A percentile compares a stretch with the other conserved stretches of the same genome.
phyloP scores from a whole-genome alignment of 306 rosid species.

The Fragaria ananassa region DNA sequence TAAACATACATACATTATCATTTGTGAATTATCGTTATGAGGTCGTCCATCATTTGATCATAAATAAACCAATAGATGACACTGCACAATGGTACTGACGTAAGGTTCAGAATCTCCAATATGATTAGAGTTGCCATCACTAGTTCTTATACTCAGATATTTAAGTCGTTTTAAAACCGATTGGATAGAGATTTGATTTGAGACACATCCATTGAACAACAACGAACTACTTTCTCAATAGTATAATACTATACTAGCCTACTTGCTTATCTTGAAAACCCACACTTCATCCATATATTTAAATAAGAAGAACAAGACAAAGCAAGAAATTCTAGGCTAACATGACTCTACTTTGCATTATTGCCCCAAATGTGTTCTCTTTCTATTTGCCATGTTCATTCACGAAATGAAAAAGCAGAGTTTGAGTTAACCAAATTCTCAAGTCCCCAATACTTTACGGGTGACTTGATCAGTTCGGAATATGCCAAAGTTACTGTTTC shows the following conservation, averaged over 20 bases:
- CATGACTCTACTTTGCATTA: conserved; percentile 8
- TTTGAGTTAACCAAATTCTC: not conserved
- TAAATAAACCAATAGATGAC: not conserved
- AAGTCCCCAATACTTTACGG: not conserved
- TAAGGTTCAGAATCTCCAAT: not conserved
- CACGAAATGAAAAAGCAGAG: not conserved
- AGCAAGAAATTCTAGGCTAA: not conserved
- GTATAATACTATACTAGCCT: not conserved
- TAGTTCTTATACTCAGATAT: not conserved
- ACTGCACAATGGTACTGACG: not conserved
- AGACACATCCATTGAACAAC: not conserved
- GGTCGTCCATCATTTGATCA: not conserved
- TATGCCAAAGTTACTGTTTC: conserved; percentile 20
- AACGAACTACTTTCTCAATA: not conserved
- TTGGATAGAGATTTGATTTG: not conserved
- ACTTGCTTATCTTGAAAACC: not conserved
- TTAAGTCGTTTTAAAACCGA: not conserved
- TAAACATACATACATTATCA: too few relatives aligned
- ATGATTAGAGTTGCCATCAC: not conserved
- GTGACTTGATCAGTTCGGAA: conserved; percentile 26
- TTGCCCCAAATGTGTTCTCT: not conserved
- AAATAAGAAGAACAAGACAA: not conserved
- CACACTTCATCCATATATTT: not conserved
- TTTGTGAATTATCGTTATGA: not conserved
- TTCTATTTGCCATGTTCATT: not conserved